These are phyloP conservation scores for Udeniomyces megalosporus DNA, from an alignment of 768 basidiomycete species.

Conservation along the genomic window DNA sequence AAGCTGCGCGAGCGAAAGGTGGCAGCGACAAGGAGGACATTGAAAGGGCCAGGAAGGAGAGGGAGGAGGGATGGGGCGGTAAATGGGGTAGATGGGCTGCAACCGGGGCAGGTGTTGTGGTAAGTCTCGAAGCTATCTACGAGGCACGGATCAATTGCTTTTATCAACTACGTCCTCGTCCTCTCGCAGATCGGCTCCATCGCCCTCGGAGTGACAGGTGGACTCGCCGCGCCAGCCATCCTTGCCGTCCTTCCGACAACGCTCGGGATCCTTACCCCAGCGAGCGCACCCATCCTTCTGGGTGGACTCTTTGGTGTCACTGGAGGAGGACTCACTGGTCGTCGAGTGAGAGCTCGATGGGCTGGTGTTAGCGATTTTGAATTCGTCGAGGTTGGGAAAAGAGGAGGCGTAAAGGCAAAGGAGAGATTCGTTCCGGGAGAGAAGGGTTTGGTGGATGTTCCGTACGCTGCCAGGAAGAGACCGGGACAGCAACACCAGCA, in stretches of 20 bases:
- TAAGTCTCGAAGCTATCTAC: neutral
- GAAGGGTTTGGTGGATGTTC: conserved; percentile 19
- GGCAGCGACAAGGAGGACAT: conserved; percentile 18
- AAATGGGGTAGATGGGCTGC: conserved; percentile 27
- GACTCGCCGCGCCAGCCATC: conserved; percentile 33
- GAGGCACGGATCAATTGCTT: neutral
- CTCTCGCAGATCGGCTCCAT: conserved; percentile 26
- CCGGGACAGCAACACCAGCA: neutral
- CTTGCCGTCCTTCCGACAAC: conserved; percentile 29
- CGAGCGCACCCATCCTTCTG: conserved; percentile 30
- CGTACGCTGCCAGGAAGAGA: conserved; percentile 15
- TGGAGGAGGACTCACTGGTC: conserved; percentile 32
- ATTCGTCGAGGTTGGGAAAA: conserved; percentile 30
- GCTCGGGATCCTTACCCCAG: conserved; percentile 26
- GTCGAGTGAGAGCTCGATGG: conserved; percentile 30
- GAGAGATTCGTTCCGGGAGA: neutral
- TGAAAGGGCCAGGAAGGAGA: conserved; percentile 24
- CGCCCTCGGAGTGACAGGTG: conserved; percentile 32
- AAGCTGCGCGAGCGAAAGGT: conserved; percentile 20
- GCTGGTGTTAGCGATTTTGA: conserved; percentile 32
- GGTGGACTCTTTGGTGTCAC: conserved; percentile 33
- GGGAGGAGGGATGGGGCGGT: conserved; percentile 32
- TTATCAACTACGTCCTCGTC: neutral
- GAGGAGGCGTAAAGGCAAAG: conserved; percentile 11
- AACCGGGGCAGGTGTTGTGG: conserved; percentile 31